A percentile compares a stretch with the other conserved stretches of the same genome.
Conservation (phyloP, 768 basidiomycete species). For the Phylloporus scabripes region DNA sequence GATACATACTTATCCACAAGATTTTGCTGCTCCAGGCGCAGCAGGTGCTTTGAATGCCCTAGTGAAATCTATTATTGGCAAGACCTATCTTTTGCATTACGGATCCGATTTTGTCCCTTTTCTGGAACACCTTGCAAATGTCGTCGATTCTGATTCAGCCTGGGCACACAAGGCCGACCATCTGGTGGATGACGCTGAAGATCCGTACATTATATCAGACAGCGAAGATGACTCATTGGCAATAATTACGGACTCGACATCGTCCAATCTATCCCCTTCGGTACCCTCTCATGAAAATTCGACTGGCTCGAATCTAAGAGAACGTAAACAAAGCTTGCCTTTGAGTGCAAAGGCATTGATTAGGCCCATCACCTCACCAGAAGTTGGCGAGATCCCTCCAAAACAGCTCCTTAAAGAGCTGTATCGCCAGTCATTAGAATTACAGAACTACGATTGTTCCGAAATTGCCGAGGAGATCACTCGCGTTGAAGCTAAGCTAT, state of each 20-base stretch:
- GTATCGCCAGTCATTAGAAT: slow-evolving; percentile 49
- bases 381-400: slow-evolving; percentile 37
- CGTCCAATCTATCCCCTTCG: slow-evolving; percentile 20
- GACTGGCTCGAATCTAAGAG: slow-evolving; percentile 35
- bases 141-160: slow-evolving; percentile 61
- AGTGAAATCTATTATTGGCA: slow-evolving; percentile 71
- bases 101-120: slow-evolving; percentile 81
- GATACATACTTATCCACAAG: slow-evolving; percentile 69
- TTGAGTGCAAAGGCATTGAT: slow-evolving; percentile 43
- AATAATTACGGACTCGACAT: slow-evolving; percentile 31
- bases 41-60: slow-evolving; percentile 67
- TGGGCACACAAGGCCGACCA: slow-evolving; percentile 73
- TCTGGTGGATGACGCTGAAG: slow-evolving; percentile 56
- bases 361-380: slow-evolving; percentile 28
- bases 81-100: slow-evolving; percentile 80
- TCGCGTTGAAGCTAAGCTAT: slow-evolving; percentile 59
- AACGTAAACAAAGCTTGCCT: slow-evolving; percentile 68
- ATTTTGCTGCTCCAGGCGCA: slow-evolving; percentile 75
- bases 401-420: slow-evolving; percentile 64
- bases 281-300: slow-evolving; percentile 21
- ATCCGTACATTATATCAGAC: slow-evolving; percentile 48
- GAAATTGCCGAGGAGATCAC: slow-evolving; percentile 87
- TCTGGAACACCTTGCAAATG: slow-evolving; percentile 56
- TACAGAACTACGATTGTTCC: slow-evolving; percentile 51
- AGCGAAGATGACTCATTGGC: slow-evolving; percentile 42